Evolutionary conservation across 306 rosid species (phyloP), one percentile per base, ranked within the genome.

Genomic region (Castanospermum australe): DNA sequence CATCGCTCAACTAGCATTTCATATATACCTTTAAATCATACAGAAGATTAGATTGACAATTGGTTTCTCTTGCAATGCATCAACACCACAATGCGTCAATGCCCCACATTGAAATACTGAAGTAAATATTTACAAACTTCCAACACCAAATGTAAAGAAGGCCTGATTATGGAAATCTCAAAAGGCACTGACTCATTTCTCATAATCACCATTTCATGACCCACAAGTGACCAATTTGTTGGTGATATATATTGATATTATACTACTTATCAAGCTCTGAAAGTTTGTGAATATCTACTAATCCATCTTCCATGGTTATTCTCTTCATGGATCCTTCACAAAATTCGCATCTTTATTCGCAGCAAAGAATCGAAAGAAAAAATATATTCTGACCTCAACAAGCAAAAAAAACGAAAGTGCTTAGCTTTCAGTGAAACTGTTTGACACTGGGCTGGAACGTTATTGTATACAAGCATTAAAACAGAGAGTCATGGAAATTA

Each of bases 381-480:
- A 1, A 17, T 5, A n/a, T 1, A 41, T 12, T 66, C 20, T 30
- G 42, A 4, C 45, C 25, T 47, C 38, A 75, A 48, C 21, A 33
- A 24, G 20, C 24, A 36, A 18, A n/a, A 73, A 5, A 63, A 35
- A 1, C 57, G 47, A 54, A 64, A 65, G 8, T 74, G 30, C 69
- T 66, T 41, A 65, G 74, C 11, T 32, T 60, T 57, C 42, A 75
- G 80, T 32, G 66, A 24, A 51, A 66, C 47, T 35, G n/a, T 39
- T 77, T 38, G 32, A 65, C 24, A 52, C 56, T 61, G 5, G 39
- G 4, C 71, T 20, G n/a, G 41, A 9, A 67, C 35, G 8, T 25
- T 24, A 25, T 22, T 77, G 47, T 47, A 35, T 36, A 36, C 36
- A 2, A 70, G 73, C 66, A 79, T 50, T 38, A 8, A 8, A 30